Percentiles rank a stretch among this genome's conserved stretches.
phyloP scores from a whole-genome alignment of 2,329 filamentous ascomycete genomes.

The Neopestalotiopsis sp. region DNA sequence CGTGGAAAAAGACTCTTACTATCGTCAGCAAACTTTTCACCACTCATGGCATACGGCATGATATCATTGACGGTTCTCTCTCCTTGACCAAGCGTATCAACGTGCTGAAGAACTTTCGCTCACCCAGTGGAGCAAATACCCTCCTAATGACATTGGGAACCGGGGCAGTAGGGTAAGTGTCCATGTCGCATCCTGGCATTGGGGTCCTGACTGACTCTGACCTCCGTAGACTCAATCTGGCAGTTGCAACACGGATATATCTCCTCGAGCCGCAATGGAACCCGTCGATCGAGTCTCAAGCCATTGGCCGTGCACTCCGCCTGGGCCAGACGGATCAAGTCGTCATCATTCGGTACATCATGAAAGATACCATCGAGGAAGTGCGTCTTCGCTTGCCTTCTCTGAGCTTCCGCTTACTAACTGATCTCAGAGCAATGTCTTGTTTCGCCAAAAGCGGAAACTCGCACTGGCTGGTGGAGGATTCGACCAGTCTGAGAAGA shows the following conservation, averaged over 20 bases:
- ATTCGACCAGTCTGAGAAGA: not conserved
- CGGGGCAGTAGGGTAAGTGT: conserved; percentile 16
- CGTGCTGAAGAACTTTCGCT: not conserved
- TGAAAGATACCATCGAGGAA: conserved; percentile 17
- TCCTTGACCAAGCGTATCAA: not conserved
- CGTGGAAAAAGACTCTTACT: conserved; percentile 16
- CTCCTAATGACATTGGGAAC: conserved; percentile 18
- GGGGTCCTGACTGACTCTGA: not conserved
- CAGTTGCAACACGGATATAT: not conserved
- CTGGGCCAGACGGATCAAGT: conserved; percentile 16
- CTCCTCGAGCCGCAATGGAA: conserved; percentile 21
- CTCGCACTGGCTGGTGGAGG: conserved; percentile 1
- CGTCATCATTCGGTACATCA: conserved; percentile 13
- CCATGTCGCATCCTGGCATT: too few species aligned
- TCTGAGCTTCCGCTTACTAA: not conserved
- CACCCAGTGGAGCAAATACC: not conserved
- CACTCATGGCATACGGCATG: not conserved
- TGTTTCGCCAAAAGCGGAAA: conserved; percentile 10
- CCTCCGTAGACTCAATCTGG: conserved; percentile 6
- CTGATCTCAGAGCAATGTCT: not conserved
- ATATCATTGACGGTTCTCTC: conserved; percentile 5
- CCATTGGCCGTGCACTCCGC: conserved; percentile 13
- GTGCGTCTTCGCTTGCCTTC: not conserved
- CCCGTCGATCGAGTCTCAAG: conserved; percentile 16
- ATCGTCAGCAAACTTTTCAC: not conserved